Evolutionary conservation across 2,329 filamentous ascomycete genomes (phyloP), one percentile per base, ranked within the genome.

Genomic region (Nothopassalora personata): DNA sequence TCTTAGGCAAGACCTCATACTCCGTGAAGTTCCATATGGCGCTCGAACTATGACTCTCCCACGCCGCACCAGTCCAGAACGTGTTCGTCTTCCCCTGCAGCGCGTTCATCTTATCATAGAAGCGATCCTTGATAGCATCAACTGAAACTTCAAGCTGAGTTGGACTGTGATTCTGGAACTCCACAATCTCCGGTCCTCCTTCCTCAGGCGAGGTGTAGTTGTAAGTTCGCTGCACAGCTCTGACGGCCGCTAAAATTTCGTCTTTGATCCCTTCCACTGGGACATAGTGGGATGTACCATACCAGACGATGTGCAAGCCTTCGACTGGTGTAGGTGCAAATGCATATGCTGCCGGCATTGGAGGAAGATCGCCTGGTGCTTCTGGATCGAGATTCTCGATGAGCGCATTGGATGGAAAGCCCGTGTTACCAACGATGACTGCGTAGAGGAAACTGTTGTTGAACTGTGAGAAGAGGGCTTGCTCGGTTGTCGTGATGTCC

Each of bases 11-110:
- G 19, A 65, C 43, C 19, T 60, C 43, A 28, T 46, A 34, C 56
- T 68, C 64, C 0, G 66, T 73, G 48, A 71, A 73, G 7, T 68
- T 58, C 70, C 70, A 74, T 15, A 74, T 58, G n/a, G 60, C 51
- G 43, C 54, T 63, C 3, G 70, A 71, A 64, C 71, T 70, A 31
- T 74, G 70, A 5, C 66, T 65, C 30, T 70, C 61, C 63, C 69
- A 71, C 10, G 69, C 64, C n/a, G 65, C 64, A 3, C 70, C 70
- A 3, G 67, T 70, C 56, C 59, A 72, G 48, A 56, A 72, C 7
- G 68, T 72, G 23, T 63, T 66, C 31, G 50, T 55, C 33, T 59
- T 39, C 2, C 71, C 70, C 28, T 72, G 69, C 27, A 72, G 36
- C 11, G 31, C 63, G 46, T 67, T 58, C 55, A 71, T 36, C 19